Conservation (phyloP, 352 stramenopile genomes). For the Pythium grandisporangium region DNA sequence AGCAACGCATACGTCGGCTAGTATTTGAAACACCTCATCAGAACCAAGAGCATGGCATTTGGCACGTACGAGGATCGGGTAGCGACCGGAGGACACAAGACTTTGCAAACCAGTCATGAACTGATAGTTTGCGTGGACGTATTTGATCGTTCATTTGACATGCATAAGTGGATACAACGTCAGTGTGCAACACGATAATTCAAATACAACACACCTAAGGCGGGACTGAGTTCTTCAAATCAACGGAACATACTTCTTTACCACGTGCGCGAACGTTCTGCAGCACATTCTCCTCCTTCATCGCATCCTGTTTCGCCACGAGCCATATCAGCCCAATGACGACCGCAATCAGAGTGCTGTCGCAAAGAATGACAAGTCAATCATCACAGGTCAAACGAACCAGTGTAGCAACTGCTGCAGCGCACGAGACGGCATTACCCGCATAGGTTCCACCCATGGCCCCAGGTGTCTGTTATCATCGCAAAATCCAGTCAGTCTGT, state of each 20-base stretch:
- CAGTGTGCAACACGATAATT: too few relatives aligned
- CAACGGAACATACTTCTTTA: constrained; percentile 12
- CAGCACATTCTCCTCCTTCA: constrained; percentile 85
- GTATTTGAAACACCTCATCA: too few relatives aligned
- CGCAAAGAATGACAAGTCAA: too few relatives aligned
- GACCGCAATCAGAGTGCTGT: constrained; percentile 1
- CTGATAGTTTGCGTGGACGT: too few relatives aligned
- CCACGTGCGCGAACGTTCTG: constrained; percentile 74
- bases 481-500: too few relatives aligned
- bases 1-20: too few relatives aligned
- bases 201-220: too few relatives aligned
- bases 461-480: constrained; percentile 70
- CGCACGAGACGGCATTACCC: constrained; percentile 89
- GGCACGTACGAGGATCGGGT: constrained; percentile 37
- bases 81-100: constrained; percentile 64
- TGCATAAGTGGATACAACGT: too few relatives aligned
- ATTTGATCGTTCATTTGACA: too few relatives aligned
- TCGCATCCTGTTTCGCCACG: constrained; percentile 65
- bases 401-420: constrained; percentile 79
- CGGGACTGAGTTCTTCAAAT: too few relatives aligned
- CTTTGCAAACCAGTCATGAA: constrained; percentile 64
- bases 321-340: too few relatives aligned
- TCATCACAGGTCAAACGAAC: constrained; percentile 6
- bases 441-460: constrained; percentile 91
- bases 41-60: neutral